Base-by-base conservation (phyloP, 2,329 filamentous ascomycete genomes). In the Aureobasidium lini region DNA sequence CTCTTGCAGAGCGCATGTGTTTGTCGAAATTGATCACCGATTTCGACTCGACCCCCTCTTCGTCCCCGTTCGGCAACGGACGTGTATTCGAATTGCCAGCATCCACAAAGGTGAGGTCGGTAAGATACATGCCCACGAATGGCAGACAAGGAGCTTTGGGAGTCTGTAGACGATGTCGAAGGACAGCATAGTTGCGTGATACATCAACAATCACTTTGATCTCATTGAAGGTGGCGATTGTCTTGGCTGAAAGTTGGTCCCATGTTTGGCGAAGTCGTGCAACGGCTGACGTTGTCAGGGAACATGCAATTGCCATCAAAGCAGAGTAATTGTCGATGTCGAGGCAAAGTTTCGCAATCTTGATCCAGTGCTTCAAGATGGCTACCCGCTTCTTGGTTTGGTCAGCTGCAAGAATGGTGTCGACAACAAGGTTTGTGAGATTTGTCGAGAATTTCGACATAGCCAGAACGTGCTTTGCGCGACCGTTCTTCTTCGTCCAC, bases 21-120 rank as follows among this genome's bases (percentile, higher is more conserved):
- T 97, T 97, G 79, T 97, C 93, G 68, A 96, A 97, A 75, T 99
- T 99, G 79, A 99, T 90, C 34, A 97, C 89, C 0, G 85, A 84
- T 67, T 90, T 81, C 29, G 84, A 82, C 31, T 77, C 75, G 32
- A 85, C 81, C n/a, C 88, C 83, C 13, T 79, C 77, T 6, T 79
- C 77, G 37, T 75, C 73, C 60, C 70, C 80, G 60, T 70, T 80
- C 69, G 84, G 83, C 18, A 95, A 82, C 67, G 87, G 87, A 67
- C 93, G 90, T 2, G 87, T 92, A 5, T 90, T 84, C 36, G 89
- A 88, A 72, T 97, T 97, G 62, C 94, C 94, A 64, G 93, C 91
- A 70, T 97, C 91, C 58, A 96, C 88, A 73, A 99, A 97, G 0
- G 92, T 96, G 39, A 99, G 79, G 70, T 99, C 94, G 0, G 94